phyloP scores from a whole-genome alignment of 2,329 filamentous ascomycete genomes.

The Lecanoromycetidae sp. region DNA sequence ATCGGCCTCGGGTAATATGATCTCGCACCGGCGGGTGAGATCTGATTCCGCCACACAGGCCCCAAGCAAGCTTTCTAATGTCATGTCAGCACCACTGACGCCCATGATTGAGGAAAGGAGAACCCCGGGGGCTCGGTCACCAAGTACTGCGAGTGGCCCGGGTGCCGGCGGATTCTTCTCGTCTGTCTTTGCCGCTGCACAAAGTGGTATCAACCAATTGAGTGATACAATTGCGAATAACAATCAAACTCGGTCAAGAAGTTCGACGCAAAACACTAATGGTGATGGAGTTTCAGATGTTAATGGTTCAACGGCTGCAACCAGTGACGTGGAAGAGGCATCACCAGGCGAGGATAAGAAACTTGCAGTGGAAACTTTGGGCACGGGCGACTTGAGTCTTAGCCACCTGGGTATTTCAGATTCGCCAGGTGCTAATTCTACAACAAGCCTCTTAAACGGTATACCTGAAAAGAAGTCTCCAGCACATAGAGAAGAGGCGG shows the following conservation, averaged over 20 bases:
- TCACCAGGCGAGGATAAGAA: slow-evolving; percentile 46
- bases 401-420: slow-evolving; percentile 65
- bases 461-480: slow-evolving; percentile 25
- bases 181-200: slow-evolving; percentile 80
- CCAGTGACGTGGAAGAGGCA: slow-evolving; percentile 24
- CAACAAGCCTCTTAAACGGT: slow-evolving; percentile 24
- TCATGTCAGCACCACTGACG: slow-evolving; percentile 58
- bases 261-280: slow-evolving; percentile 23
- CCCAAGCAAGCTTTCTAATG: slow-evolving; percentile 80
- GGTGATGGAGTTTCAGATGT: slow-evolving; percentile 23
- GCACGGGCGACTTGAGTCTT: slow-evolving; percentile 76
- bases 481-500: slow-evolving; percentile 37
- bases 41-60: slow-evolving; percentile 45
- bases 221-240: slow-evolving; percentile 45
- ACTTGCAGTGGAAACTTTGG: slow-evolving; percentile 75
- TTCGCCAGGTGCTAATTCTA: slow-evolving; percentile 6
- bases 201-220: slow-evolving; percentile 78
- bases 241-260: slow-evolving; percentile 34
- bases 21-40: slow-evolving; percentile 54
- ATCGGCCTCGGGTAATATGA: slow-evolving; percentile 54
- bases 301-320: slow-evolving; percentile 14
- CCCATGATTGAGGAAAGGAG: slow-evolving; percentile 61
- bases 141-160: slow-evolving; percentile 23
- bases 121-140: slow-evolving; percentile 41
- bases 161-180: slow-evolving; percentile 67